Conservation (phyloP, 306 rosid species). For the Senna siamea region DNA sequence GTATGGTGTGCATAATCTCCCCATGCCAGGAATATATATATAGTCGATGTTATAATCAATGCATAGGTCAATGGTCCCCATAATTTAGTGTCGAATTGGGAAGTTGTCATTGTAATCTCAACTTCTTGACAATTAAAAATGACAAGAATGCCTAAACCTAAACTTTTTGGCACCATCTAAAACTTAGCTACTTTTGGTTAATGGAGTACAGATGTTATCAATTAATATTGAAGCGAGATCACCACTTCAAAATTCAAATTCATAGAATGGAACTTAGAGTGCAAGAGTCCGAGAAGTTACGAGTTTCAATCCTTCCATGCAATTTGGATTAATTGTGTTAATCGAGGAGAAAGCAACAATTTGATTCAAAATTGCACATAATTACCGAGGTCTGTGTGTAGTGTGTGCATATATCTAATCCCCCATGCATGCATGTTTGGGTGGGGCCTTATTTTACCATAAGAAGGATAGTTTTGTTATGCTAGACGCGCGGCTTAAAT, state of each 20-base stretch:
- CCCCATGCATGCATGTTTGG: slow-evolving; percentile 26
- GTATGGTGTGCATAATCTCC: slow-evolving; percentile 28
- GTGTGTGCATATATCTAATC: not conserved
- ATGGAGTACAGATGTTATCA: not conserved
- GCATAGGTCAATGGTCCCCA: slow-evolving; percentile 31
- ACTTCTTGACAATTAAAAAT: slow-evolving; percentile 25
- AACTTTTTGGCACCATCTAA: slow-evolving; percentile 25
- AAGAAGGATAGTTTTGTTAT: slow-evolving; percentile 41
- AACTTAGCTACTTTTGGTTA: slow-evolving; percentile 16
- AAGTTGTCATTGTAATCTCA: slow-evolving; percentile 37
- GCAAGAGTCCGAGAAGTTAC: too few relatives aligned
- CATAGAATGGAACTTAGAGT: too few relatives aligned
- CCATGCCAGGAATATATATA: slow-evolving; percentile 11
- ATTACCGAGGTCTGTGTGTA: slow-evolving; percentile 15
- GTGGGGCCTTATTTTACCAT: slow-evolving; percentile 35
- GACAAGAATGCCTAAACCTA: slow-evolving; percentile 39
- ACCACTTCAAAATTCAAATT: slow-evolving; percentile 29
- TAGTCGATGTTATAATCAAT: slow-evolving; percentile 28
- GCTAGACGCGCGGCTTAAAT: slow-evolving; percentile 30
- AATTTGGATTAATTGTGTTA: slow-evolving; percentile 13
- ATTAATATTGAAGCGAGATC: slow-evolving; percentile 18
- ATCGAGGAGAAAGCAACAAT: not conserved
- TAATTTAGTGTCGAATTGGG: slow-evolving; percentile 18
- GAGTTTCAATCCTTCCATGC: slow-evolving; percentile 29
- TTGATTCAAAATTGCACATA: slow-evolving; percentile 19